Conservation (phyloP, 805 yeast genomes). For the Wickerhamomyces ciferrii region DNA sequence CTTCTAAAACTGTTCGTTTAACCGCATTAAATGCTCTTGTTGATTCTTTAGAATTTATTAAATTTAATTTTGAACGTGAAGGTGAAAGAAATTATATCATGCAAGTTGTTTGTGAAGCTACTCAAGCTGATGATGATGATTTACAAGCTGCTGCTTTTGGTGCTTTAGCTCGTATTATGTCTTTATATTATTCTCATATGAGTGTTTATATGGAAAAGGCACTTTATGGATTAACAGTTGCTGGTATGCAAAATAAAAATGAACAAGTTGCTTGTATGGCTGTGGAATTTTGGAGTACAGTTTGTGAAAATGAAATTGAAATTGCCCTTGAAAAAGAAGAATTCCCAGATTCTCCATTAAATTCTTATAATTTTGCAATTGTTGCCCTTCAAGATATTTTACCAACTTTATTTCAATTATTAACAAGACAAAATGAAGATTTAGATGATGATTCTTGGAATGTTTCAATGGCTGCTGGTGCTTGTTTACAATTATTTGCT, state of each 20-base stretch:
- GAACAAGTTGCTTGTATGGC: conserved; percentile 96
- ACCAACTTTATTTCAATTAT: conserved; percentile 75
- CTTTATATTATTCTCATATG: conserved; percentile 85
- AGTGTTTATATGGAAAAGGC: conserved; percentile 97
- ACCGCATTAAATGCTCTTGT: conserved; percentile 92
- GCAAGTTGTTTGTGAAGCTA: conserved; percentile 99
- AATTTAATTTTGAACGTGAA: conserved; percentile 82
- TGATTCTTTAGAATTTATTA: conserved; percentile 85
- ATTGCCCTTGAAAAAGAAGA: conserved; percentile 66
- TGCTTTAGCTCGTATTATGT: conserved; percentile 89
- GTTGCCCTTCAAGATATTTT: conserved; percentile 80
- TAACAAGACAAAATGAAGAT: conserved; percentile 88
- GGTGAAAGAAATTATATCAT: conserved; percentile 95
- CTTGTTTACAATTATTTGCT: conserved; percentile 91
- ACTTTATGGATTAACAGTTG: conserved; percentile 78
- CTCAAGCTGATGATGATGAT: conserved; percentile 80
- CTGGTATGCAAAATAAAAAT: conserved; percentile 82
- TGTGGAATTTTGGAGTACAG: conserved; percentile 98
- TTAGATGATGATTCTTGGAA: conserved; percentile 97
- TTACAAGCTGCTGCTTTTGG: conserved; percentile 95
- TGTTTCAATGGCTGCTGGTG: conserved; percentile 98
- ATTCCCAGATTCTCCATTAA: conserved; percentile 43
- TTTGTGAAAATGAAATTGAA: conserved; percentile 95
- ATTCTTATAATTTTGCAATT: conserved; percentile 75
- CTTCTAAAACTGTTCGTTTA: conserved; percentile 67